phyloP scores from a whole-genome alignment of 208 protist genomes.

The Angomonas deanei region DNA sequence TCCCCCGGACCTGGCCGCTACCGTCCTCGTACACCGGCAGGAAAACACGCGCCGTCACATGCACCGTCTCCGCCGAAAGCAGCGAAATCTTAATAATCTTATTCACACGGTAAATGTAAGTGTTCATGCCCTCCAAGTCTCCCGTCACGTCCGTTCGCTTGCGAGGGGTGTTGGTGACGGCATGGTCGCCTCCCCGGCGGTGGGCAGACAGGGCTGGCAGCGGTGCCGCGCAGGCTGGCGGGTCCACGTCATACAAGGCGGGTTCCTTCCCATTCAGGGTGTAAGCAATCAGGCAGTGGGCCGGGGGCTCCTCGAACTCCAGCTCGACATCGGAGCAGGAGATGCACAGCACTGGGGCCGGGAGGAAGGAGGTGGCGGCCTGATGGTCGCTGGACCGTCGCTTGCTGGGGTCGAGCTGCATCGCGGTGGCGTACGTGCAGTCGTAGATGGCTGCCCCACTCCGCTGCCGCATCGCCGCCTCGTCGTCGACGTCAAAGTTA shows the following conservation, averaged over 20 bases:
- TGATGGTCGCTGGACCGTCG: neutral
- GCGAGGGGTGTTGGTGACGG: neutral
- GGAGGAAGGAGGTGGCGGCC: conserved; percentile 17
- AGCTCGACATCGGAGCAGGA: conserved; percentile 66
- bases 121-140: conserved; percentile 37
- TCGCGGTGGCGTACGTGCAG: conserved; percentile 26
- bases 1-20: conserved; percentile 12
- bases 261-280: conserved; percentile 74
- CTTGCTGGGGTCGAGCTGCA: conserved; percentile 5
- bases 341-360: conserved; percentile 66
- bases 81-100: conserved; percentile 56
- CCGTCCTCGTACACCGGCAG: conserved; percentile 42
- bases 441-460: conserved; percentile 72
- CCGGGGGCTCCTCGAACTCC: conserved; percentile 68
- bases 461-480: conserved; percentile 9
- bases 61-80: conserved; percentile 47
- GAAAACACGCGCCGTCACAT: conserved; percentile 70
- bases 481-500: neutral
- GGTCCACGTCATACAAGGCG: conserved; percentile 38
- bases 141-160: conserved; percentile 1
- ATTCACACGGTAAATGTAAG: conserved; percentile 48
- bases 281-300: conserved; percentile 62
- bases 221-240: conserved; percentile 35
- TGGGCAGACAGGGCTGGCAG: neutral
- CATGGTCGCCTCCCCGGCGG: conserved; percentile 1